Base-by-base conservation (phyloP, 2,329 filamentous ascomycete species). In the Aspergillus intermedius region DNA sequence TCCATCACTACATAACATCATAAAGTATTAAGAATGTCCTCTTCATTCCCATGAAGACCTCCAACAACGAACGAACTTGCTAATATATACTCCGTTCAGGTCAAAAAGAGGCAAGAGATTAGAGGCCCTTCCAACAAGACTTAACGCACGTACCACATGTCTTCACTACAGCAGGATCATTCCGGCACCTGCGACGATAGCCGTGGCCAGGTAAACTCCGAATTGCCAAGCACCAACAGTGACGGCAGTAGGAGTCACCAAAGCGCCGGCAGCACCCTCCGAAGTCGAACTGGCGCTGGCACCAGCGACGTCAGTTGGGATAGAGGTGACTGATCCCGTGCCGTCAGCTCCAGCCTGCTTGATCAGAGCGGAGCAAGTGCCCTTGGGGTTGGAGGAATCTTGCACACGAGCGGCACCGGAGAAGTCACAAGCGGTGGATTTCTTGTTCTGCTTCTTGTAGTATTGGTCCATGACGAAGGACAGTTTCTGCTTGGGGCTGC, bases 381-480 rank as follows among this genome's bases (percentile, higher is more conserved):
- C 67, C n/a, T 60, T 58, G 3, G 65, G 50, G 39, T 58, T 57
- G 44, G 57, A 58, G 17, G 70, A 52, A 8, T 60, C 54, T 53
- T 72, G 62, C 25, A 59, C 65, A 22, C 60, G 57, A 49, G 67
- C 73, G n/a, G 63, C 64, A 46, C 74, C 71, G n/a, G 60, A 55
- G 58, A 76, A 77, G 56, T 70, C 67, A 53, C 74, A 77, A 45
- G 72, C 71, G 22, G 60, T 61, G 43, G 59, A 59, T 35, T 60
- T 57, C 53, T 62, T 61, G 37, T 55, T 59, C 41, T 55, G 46
- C 49, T 66, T 56, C 53, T 69, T 51, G 62, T 74, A 76, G 66
- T 74, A 77, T 48, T 60, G 60, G 62, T 76, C 67, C 57, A 76
- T 68, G 51, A 69, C 74, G 57, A 66, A 76, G 12, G 68, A 73